Base-by-base conservation (phyloP, 345 rosid genomes). In the Mallotus nudiflorus region DNA sequence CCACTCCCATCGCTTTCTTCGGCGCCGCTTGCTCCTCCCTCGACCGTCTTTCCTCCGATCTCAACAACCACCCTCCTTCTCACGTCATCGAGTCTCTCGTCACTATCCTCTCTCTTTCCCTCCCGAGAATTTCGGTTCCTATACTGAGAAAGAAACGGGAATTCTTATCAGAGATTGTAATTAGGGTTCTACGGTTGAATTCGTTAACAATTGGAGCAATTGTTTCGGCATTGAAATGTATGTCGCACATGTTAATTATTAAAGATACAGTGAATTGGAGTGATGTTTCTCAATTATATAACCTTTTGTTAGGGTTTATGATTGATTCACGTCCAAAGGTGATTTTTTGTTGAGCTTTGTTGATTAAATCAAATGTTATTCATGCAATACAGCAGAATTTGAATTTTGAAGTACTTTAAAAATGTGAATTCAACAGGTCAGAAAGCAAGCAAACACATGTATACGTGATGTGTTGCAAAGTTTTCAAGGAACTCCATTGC, bases 241-340 rank as follows among this genome's bases (percentile, higher is more conserved):
- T 82, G 37, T 82, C 86, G 29, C 88, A 76, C 69, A 72, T 94
- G 40, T 73, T 91, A 73, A 73, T 73, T 15, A 64, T 78, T n/a
- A 81, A 82, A 54, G 88, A 82, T 46, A 75, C 81, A 14, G 69
- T 55, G 22, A 77, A 75, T 66, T 91, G 87, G 87, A 67, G 74
- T 20, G 89, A 87, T 45, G 66, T 79, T 70, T 79, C 84, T 24
- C 87, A 80, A 46, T 69, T 83, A 49, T 89, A 70, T 67, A 81
- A 77, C 24, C 48, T 81, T 28, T 66, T 90, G 62, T 62, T 88
- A 45, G 78, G 79, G 46, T 84, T 75, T 29, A 60, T 80, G 27
- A 82, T 77, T 1, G 91, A 94, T 79, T 85, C 91, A 1, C 85
- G 82, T 20, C 80, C 78, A 1, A 88, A 94, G 89, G 98, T 91